Base-by-base conservation (phyloP, 495 filamentous ascomycete species). In the Aspergillus mulundensis region DNA sequence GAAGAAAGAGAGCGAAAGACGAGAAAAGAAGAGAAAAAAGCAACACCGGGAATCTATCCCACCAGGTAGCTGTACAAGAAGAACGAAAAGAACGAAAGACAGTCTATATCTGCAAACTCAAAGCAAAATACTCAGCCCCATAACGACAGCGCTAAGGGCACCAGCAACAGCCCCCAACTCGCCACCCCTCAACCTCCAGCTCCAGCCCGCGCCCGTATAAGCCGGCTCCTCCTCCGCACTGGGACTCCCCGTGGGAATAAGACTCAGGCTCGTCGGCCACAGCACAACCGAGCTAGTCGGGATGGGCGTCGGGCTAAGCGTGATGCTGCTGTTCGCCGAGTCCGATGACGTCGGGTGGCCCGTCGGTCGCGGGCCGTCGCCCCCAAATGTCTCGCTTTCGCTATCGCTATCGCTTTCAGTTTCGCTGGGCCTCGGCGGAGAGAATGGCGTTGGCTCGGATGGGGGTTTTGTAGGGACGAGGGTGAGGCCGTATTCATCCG, bases 291-390 rank as follows among this genome's bases (percentile, higher is more conserved):
- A 18, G 11, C 44, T 50, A 23, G 54, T 57, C 12, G 25, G 38
- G 14, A 57, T 57, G 0, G 54, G 54, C 3, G 54, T 57, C 19
- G 54, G 50, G 12, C 38, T 43, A 47, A 57, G 10, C 10, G 54
- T 57, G 24, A 57, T 50, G 28, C 54, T 57, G 32, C 54, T 57
- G 32, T 46, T 45, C 18, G 54, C 54, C n/a, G 53, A 56, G 24
- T 23, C 48, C 25, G 32, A 36, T 36, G 32, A 36, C 32, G 5
- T 36, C 32, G 32, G 32, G 32, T 36, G 32, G 2, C 8, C 32
- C 8, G 32, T 36, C 32, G 32, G 32, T 36, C 32, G 32, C 8
- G 7, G 32, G 12, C 32, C 32, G 12, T 15, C 32, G 12, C 8
- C 8, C 8, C 25, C 25, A 28, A 28, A 28, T 24, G 42, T 44